These are phyloP conservation scores for Gossypium schwendimanii DNA, from an alignment of 441 rosid genomes.

Conservation along the genomic window DNA sequence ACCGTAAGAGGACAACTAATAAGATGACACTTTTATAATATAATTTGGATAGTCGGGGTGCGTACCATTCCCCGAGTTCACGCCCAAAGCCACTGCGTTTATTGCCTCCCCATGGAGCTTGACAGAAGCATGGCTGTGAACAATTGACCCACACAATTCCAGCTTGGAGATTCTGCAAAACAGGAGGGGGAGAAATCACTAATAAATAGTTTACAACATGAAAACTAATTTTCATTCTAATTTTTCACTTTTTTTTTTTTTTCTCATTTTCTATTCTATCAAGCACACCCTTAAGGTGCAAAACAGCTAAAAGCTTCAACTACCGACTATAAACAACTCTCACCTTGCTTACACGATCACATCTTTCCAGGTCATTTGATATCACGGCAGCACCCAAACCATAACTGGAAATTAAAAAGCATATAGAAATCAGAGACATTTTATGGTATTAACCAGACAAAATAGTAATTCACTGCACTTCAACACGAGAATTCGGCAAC, in stretches of 20 bases:
- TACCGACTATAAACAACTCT: conserved; percentile 13
- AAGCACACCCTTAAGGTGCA: neutral
- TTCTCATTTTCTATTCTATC: too few relatives aligned
- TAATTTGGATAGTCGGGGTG: conserved; percentile 7
- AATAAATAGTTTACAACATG: neutral
- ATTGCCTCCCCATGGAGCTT: conserved; percentile 98
- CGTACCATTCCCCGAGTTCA: conserved; percentile 89
- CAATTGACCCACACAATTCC: conserved; percentile 94
- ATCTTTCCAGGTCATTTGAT: conserved; percentile 84
- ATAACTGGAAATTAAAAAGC: conserved; percentile 34
- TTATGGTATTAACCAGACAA: neutral
- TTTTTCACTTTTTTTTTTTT: neutral
- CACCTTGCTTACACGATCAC: conserved; percentile 90
- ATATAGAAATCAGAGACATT: neutral
- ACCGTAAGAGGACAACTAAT: neutral
- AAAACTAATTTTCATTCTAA: neutral
- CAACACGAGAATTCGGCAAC: conserved; percentile 19
- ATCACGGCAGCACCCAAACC: conserved; percentile 85
- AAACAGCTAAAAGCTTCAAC: neutral
- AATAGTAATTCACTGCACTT: neutral
- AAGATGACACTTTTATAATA: neutral
- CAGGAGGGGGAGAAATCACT: neutral
- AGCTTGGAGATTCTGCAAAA: conserved; percentile 60
- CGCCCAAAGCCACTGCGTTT: conserved; percentile 96
- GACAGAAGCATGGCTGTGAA: conserved; percentile 94